A percentile compares a stretch with the other conserved stretches of the same genome.
Evolutionary conservation across 192 early-diverging fungal species (phyloP).

Genomic region (Entomortierella parvispora): DNA sequence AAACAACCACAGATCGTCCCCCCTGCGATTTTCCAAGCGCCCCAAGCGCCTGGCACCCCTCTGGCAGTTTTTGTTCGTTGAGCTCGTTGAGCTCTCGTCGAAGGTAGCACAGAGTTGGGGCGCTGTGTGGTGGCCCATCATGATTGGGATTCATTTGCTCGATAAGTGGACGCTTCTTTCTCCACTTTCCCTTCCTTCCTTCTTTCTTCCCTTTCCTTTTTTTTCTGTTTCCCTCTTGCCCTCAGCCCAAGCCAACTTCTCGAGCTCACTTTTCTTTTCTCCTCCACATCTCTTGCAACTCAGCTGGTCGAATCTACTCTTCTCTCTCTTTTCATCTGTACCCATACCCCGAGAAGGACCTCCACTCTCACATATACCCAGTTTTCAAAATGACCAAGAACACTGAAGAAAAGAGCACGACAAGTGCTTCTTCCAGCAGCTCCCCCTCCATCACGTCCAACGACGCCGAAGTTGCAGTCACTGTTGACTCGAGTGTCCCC

Average conservation of each 20-base stretch:
- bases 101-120: too few species aligned
- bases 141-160: too few species aligned
- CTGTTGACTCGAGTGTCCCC: slow-evolving; percentile 20
- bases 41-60: too few species aligned
- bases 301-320: background rate
- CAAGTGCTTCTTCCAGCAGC: too few species aligned
- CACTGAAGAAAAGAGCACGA: slow-evolving; percentile 12
- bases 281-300: slow-evolving; percentile 4
- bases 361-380: background rate
- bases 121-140: too few species aligned
- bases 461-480: background rate
- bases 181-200: slow-evolving; percentile 3
- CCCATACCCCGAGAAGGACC: too few species aligned
- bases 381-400: background rate
- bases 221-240: background rate
- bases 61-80: too few species aligned
- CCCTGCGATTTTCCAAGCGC: too few species aligned
- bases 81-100: too few species aligned
- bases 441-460: too few species aligned
- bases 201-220: background rate
- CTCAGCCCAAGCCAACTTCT: background rate
- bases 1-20: too few species aligned
- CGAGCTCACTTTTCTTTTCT: slow-evolving; percentile 17
- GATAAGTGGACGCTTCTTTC: too few species aligned
- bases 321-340: slow-evolving; percentile 1